Evolutionary conservation across 345 rosid species (phyloP), one percentile per base, ranked within the genome.

Genomic region (Lepidium aucheri): DNA sequence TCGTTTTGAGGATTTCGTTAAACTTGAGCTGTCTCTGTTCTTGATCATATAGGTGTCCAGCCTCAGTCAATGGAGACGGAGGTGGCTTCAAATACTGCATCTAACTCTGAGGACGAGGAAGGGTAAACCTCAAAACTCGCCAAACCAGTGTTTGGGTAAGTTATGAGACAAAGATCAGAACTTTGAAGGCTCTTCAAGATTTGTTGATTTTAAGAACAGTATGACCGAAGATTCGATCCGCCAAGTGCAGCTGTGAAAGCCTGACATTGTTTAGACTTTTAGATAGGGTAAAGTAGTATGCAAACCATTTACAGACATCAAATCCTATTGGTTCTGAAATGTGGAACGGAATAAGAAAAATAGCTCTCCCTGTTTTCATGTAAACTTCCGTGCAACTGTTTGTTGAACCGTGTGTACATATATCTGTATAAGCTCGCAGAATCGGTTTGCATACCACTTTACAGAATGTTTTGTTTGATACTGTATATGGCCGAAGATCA

Each of bases 21-120:
- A 14, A 36, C 12, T 24, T 46, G n/a, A 36, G 9, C 13, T 18
- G 53, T n/a, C 22, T 60, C 28, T 67, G 24, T 53, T 43, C 34
- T 38, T 30, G 35, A 36, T 35, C 1, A 0, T 75, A 18, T 55
- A 89, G 96, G 81, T 65, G 77, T 67, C 32, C 50, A 70, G 47
- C 74, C 83, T 53, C 77, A 76, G 44, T 53, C 80, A 1, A 49
- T 46, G 43, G 83, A 82, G 60, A 50, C 73, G 26, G 78, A 75
- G 35, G 13, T 44, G 18, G 47, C 42, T 35, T 62, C 76, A 6
- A 75, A 58, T 70, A 51, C 58, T 9, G 57, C 45, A 33, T 81
- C 80, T 51, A 69, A 74, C 24, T 59, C 88, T 1, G 89, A 87
- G 63, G 88, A 86, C 2, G 94, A 81, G 74, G 88, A 87, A 76